Percentiles rank a stretch among this genome's conserved stretches.
Evolutionary conservation across 106 monocot genomes (phyloP).

Genomic region (Allium cepa): DNA sequence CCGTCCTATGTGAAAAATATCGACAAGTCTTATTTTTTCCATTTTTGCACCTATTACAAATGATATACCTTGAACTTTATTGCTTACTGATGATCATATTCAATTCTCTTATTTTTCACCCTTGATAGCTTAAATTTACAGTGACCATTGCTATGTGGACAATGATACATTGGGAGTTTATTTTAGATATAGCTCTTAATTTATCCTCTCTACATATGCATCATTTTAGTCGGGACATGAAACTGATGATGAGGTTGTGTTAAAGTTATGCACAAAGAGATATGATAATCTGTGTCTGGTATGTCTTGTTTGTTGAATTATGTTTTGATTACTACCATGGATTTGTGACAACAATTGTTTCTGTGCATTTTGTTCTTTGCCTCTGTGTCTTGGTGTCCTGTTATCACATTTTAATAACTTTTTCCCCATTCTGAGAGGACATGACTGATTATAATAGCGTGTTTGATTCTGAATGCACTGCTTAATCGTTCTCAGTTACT

Average conservation of each 20-base stretch:
- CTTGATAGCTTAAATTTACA: slow-evolving; percentile 3
- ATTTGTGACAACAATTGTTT: slow-evolving; percentile 2
- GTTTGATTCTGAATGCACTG: too few relatives aligned
- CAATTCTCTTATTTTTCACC: background rate
- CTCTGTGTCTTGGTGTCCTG: background rate
- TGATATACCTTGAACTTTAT: slow-evolving; percentile 10
- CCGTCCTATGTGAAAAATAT: slow-evolving; percentile 2
- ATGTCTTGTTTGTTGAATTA: background rate
- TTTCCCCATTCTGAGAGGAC: too few relatives aligned
- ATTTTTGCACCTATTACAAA: slow-evolving; percentile 6
- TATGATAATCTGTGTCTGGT: background rate
- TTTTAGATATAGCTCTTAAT: too few relatives aligned
- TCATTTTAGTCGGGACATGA: slow-evolving; percentile 5
- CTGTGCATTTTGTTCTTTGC: slow-evolving; percentile 1
- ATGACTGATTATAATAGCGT: too few relatives aligned
- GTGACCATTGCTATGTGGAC: background rate
- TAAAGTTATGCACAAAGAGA: background rate
- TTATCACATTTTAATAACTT: too few relatives aligned
- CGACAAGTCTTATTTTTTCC: too few relatives aligned
- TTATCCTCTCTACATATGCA: background rate
- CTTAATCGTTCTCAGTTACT: too few relatives aligned
- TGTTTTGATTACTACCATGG: background rate
- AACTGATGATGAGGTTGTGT: background rate
- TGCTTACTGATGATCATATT: background rate
- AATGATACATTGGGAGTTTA: too few relatives aligned